Percentiles rank a stretch among this genome's conserved stretches.
These are phyloP conservation scores for Lactarius vividus DNA, from an alignment of 768 basidiomycete genomes.

Conservation along the genomic window DNA sequence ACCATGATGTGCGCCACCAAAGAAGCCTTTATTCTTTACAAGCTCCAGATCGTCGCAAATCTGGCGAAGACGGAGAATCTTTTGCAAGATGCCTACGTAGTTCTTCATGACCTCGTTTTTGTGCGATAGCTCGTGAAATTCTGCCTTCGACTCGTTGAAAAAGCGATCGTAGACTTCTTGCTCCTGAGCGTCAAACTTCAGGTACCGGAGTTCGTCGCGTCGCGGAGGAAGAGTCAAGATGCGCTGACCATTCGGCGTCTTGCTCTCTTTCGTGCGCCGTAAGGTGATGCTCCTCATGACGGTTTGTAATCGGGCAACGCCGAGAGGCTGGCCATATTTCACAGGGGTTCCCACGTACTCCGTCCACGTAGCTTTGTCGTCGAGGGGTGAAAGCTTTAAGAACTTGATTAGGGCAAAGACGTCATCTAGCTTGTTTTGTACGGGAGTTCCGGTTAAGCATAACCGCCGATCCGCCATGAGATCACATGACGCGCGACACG, in stretches of 20 bases:
- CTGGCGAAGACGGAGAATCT: constrained; percentile 92
- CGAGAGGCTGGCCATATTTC: constrained; percentile 86
- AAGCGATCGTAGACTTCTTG: constrained; percentile 84
- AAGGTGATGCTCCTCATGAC: constrained; percentile 97
- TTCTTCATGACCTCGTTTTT: constrained; percentile 98
- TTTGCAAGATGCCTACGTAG: constrained; percentile 95
- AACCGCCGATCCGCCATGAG: constrained; percentile 89
- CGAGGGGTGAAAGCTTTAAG: constrained; percentile 84
- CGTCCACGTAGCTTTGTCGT: constrained; percentile 91
- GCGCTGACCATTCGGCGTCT: constrained; percentile 70
- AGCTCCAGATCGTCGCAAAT: constrained; percentile 97
- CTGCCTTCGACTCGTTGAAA: constrained; percentile 86
- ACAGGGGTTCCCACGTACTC: constrained; percentile 91
- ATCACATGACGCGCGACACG: constrained; percentile 93
- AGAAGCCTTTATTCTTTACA: constrained; percentile 64
- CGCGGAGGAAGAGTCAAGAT: constrained; percentile 89
- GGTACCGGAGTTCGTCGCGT: constrained; percentile 81
- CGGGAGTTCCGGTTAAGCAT: constrained; percentile 96
- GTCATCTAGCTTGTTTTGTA: constrained; percentile 99
- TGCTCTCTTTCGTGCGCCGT: constrained; percentile 93
- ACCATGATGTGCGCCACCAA: constrained; percentile 43
- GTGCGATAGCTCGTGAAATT: constrained; percentile 82
- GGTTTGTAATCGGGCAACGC: constrained; percentile 89
- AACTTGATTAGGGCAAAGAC: constrained; percentile 97
- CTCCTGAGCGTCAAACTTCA: constrained; percentile 82